Evolutionary conservation across 108 stramenopile genomes (phyloP), one percentile per base, ranked within the genome.

Genomic region (Cylindrotheca fusiformis): DNA sequence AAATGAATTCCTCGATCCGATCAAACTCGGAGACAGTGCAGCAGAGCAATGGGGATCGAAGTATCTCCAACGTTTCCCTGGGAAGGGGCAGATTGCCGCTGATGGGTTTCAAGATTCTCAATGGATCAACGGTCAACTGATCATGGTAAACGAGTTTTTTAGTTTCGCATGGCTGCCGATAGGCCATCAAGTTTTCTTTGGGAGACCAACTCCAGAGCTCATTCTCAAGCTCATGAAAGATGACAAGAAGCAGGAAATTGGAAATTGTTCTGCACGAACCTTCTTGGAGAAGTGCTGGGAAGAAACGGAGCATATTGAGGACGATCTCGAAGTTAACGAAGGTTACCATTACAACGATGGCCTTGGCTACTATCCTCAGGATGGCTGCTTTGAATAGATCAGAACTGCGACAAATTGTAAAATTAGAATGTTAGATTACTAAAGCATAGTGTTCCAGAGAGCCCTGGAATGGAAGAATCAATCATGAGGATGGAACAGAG

Each of bases 141-240:
- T 91, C 49, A 46, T 91, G 14, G 80, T 91, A 3, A 80, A 78
- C 5, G 68, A 69, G 32, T 87, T 81, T 65, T 91, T 91, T 56
- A 69, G 72, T 26, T 91, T 91, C 60, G 86, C 86, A 6, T 91
- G 90, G 90, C 30, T 75, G 21, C 85, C 85, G 4, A 84, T 88
- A 58, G 79, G 83, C 5, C 83, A 86, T 49, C 90, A 91, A 67
- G 78, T 91, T 0, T 88, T 91, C 55, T 91, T 91, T 67, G 90
- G 90, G 26, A 48, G 90, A 44, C 86, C 90, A 1, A 76, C 74
- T 18, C 56, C 76, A 1, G 84, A 84, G 52, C 73, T 91, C 26
- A 75, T 70, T 0, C 55, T 91, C 44, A 75, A 84, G 60, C 77
- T 91, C 6, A 59, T 69, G 52, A 59, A 59, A 0, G 68, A 69